Conservation (phyloP, 2,329 filamentous ascomycete genomes). For the Xylariaceae sp. region DNA sequence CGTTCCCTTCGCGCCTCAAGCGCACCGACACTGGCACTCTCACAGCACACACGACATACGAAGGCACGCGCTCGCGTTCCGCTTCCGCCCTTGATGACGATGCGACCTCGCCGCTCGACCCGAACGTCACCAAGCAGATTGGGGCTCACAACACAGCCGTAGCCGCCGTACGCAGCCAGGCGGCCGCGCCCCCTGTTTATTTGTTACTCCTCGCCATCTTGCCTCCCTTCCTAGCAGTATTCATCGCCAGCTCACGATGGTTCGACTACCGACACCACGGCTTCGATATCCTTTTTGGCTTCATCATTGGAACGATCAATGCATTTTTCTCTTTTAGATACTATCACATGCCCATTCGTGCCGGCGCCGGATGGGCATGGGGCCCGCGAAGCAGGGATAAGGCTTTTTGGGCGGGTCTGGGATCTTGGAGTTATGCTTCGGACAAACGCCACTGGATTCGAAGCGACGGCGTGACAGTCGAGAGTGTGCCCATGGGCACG, state of each 20-base stretch:
- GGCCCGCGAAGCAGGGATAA: slow-evolving; percentile 66
- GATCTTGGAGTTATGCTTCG: slow-evolving; percentile 51
- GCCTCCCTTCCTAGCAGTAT: slow-evolving; percentile 70
- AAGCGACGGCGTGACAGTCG: slow-evolving; percentile 19
- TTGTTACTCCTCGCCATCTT: slow-evolving; percentile 64
- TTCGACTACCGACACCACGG: slow-evolving; percentile 85
- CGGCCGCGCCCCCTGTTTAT: slow-evolving; percentile 77
- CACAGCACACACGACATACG: slow-evolving; percentile 30
- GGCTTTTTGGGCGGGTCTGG: slow-evolving; percentile 74
- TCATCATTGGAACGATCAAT: slow-evolving; percentile 65
- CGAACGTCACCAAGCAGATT: slow-evolving; percentile 30
- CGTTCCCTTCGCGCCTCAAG: slow-evolving; percentile 68
- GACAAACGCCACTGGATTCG: slow-evolving; percentile 35
- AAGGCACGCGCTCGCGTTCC: slow-evolving; percentile 28
- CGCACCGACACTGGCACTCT: slow-evolving; percentile 14
- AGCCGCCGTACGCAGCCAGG: slow-evolving; percentile 59
- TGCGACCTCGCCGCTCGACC: slow-evolving; percentile 29
- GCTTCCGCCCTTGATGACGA: slow-evolving; percentile 20
- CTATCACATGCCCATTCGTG: slow-evolving; percentile 75
- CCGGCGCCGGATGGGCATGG: slow-evolving; percentile 88
- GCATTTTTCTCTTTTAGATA: slow-evolving; percentile 74
- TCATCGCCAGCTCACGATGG: slow-evolving; percentile 80
- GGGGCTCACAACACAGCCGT: slow-evolving; percentile 37
- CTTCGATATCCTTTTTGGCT: slow-evolving; percentile 89
- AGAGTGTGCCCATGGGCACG: slow-evolving; percentile 10